A percentile compares a stretch with the other conserved stretches of the same genome.
Evolutionary conservation across 179 eudicot genomes (phyloP).

Genomic region (Gypsophila paniculata): DNA sequence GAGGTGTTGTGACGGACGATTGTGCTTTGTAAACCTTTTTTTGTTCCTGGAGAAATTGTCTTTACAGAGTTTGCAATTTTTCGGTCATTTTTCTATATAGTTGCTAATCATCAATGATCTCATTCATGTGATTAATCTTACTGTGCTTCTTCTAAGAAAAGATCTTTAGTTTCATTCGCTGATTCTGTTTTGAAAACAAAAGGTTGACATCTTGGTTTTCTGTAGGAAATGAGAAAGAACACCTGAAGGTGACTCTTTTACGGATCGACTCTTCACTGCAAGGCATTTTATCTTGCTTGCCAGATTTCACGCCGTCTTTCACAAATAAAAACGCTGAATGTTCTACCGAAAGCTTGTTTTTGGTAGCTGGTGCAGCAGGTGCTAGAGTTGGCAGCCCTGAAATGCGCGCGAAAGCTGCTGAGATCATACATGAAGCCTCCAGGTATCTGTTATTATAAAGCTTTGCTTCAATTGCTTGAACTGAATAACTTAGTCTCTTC

Average conservation of each 20-base stretch:
- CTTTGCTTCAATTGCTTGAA: slow-evolving; percentile 16
- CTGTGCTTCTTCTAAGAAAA: background rate
- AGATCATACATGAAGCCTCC: slow-evolving; percentile 72
- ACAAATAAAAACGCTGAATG: slow-evolving; percentile 52
- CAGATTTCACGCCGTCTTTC: slow-evolving; percentile 74
- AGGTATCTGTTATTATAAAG: slow-evolving; percentile 41
- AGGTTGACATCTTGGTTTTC: slow-evolving; percentile 16
- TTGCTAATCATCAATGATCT: background rate
- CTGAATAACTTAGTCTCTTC: slow-evolving; percentile 8
- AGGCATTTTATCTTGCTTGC: slow-evolving; percentile 96
- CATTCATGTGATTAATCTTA: background rate
- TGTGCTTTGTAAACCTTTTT: too few species aligned
- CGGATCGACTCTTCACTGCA: slow-evolving; percentile 89
- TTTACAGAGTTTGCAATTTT: too few species aligned
- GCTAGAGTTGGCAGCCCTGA: slow-evolving; percentile 69
- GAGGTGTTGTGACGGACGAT: too few species aligned
- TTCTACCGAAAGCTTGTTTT: slow-evolving; percentile 41
- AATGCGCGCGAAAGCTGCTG: slow-evolving; percentile 85
- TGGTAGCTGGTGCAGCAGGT: slow-evolving; percentile 89
- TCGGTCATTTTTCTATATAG: too few species aligned
- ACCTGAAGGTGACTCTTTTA: slow-evolving; percentile 90
- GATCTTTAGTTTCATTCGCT: background rate
- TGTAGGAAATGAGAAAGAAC: slow-evolving; percentile 92
- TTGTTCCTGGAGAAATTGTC: too few species aligned
- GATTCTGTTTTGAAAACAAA: background rate